A percentile compares a stretch with the other conserved stretches of the same genome.
Conservation (phyloP, 2,329 filamentous ascomycete species). For the Cladosporium oxysporum region DNA sequence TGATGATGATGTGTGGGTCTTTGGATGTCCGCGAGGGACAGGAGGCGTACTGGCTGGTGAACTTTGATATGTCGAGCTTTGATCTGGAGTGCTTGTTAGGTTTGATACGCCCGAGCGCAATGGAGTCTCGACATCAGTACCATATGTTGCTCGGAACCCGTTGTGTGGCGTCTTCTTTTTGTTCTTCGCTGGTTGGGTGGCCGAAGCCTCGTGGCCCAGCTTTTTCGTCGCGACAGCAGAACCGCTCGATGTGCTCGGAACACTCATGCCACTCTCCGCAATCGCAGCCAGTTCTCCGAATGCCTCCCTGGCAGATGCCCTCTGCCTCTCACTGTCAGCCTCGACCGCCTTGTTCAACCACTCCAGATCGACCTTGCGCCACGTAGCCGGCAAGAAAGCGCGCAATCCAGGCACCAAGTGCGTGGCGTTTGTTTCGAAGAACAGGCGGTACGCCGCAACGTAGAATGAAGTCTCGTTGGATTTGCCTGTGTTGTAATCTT, state of each 20-base stretch:
- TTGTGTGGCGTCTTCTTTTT: slow-evolving; percentile 11
- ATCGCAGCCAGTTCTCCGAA: neutral
- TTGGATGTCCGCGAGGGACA: neutral
- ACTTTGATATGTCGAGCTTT: neutral
- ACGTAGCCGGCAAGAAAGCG: slow-evolving; percentile 23
- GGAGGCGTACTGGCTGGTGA: neutral
- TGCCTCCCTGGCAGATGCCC: neutral
- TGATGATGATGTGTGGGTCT: neutral
- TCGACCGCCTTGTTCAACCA: slow-evolving; percentile 23
- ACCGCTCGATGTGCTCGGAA: neutral
- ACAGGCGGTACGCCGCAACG: slow-evolving; percentile 24
- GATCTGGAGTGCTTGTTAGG: neutral
- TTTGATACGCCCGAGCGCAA: neutral
- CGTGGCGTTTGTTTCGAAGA: slow-evolving; percentile 18
- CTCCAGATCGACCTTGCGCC: slow-evolving; percentile 21
- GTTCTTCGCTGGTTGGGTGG: neutral
- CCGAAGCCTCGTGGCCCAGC: neutral
- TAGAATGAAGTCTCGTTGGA: slow-evolving; percentile 25
- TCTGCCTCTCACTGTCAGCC: neutral
- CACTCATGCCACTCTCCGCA: neutral
- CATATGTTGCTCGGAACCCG: neutral
- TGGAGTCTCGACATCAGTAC: neutral
- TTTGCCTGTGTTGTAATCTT: slow-evolving; percentile 21
- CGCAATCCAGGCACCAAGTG: slow-evolving; percentile 22
- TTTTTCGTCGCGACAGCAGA: neutral